Conservation (phyloP, 1,284 basidiomycete genomes). For the Golubevia pallescens region DNA sequence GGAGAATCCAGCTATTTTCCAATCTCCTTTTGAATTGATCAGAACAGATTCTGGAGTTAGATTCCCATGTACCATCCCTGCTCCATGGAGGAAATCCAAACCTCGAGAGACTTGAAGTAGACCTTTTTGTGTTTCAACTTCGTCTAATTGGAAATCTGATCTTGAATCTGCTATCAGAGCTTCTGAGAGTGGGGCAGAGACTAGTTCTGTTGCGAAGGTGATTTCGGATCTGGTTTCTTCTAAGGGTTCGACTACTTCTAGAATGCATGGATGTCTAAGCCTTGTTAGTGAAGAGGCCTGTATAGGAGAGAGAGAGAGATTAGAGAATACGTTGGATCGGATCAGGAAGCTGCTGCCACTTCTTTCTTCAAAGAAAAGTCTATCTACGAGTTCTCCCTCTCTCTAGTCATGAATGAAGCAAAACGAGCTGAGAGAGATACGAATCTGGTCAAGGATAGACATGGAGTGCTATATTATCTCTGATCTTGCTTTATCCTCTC, state of each 20-base stretch:
- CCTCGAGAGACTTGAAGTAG: conserved; percentile 92
- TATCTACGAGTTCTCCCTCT: too few species aligned
- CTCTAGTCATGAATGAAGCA: too few species aligned
- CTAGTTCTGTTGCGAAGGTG: conserved; percentile 88
- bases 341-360: too few species aligned
- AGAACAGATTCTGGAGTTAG: conserved; percentile 81
- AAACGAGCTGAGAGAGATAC: not conserved
- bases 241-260: conserved; percentile 98
- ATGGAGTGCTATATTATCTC: too few species aligned
- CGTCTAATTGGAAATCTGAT: conserved; percentile 16
- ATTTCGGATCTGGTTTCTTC: conserved; percentile 86
- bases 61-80: conserved; percentile 89
- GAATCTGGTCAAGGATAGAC: too few species aligned
- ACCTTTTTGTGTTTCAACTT: conserved; percentile 87
- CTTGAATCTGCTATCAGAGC: conserved; percentile 24
- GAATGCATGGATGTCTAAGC: conserved; percentile 88
- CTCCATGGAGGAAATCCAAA: conserved; percentile 87
- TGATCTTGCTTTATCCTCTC: too few species aligned
- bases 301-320: not conserved
- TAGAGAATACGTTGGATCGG: too few species aligned
- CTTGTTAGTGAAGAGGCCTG: conserved; percentile 85
- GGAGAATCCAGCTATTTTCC: conserved; percentile 92
- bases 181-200: conserved; percentile 31
- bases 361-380: too few species aligned
- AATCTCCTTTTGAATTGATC: conserved; percentile 90